Evolutionary conservation across 768 basidiomycete species (phyloP).

Genomic region (Mycena galopus): DNA sequence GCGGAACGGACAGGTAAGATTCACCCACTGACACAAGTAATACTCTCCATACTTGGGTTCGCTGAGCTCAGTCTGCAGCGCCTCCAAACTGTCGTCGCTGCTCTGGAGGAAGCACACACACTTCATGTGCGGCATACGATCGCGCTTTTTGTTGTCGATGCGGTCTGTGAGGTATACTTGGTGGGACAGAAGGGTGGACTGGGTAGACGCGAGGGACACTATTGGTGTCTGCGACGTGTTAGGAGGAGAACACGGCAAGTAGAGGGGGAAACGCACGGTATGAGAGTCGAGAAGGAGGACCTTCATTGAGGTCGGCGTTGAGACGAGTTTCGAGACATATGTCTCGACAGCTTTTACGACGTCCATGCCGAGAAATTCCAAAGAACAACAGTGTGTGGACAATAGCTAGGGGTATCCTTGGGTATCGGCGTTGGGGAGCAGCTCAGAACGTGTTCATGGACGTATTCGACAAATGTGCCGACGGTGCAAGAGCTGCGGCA

Average conservation of each 20-base stretch:
- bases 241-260: neutral
- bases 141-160: slow-evolving; percentile 93
- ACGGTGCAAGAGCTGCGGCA: no score
- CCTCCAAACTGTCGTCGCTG: slow-evolving; percentile 84
- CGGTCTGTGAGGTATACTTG: slow-evolving; percentile 98
- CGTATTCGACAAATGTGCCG: neutral
- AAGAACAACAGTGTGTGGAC: neutral
- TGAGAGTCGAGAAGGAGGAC: slow-evolving; percentile 94
- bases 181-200: slow-evolving; percentile 91
- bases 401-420: neutral
- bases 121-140: slow-evolving; percentile 96
- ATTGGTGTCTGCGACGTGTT: slow-evolving; percentile 83
- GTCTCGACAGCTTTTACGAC: slow-evolving; percentile 95
- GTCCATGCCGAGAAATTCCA: slow-evolving; percentile 72
- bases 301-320: slow-evolving; percentile 91
- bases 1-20: slow-evolving; percentile 49
- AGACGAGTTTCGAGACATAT: slow-evolving; percentile 91
- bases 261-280: slow-evolving; percentile 71
- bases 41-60: slow-evolving; percentile 98
- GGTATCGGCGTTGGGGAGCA: slow-evolving; percentile 6
- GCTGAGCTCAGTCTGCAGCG: slow-evolving; percentile 84
- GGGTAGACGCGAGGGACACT: slow-evolving; percentile 93
- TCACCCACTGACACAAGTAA: slow-evolving; percentile 97
- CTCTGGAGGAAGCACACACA: slow-evolving; percentile 95
- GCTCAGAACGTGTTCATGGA: slow-evolving; percentile 9